A percentile compares a stretch with the other conserved stretches of the same genome.
phyloP scores from a whole-genome alignment of 805 yeast genomes.

The Spathaspora arborariae region DNA sequence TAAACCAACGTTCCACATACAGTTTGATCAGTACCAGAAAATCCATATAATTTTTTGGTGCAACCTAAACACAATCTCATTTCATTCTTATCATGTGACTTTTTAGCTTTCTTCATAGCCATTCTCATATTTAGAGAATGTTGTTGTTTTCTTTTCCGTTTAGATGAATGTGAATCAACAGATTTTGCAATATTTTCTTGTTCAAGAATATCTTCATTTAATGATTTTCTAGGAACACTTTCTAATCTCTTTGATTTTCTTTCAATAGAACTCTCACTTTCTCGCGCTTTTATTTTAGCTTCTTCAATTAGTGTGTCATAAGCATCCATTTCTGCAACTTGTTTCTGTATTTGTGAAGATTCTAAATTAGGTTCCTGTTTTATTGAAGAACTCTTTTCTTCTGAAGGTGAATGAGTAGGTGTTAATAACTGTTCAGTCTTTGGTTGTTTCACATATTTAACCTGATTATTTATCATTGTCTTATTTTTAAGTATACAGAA shows the following conservation, averaged over 20 bases:
- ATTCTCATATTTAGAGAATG: not conserved
- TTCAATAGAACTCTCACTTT: not conserved
- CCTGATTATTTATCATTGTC: not conserved
- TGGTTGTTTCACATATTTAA: not conserved
- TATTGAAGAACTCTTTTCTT: not conserved
- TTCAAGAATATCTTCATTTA: not conserved
- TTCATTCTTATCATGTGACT: conserved; percentile 3
- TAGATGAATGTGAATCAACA: not conserved
- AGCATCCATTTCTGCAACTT: not conserved
- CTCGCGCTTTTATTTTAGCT: conserved; percentile 15
- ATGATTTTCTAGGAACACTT: not conserved
- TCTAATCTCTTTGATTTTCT: not conserved
- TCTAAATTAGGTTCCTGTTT: conserved; percentile 1
- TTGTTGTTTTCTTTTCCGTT: not conserved
- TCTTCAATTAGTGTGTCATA: conserved; percentile 12
- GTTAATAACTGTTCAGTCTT: conserved; percentile 1
- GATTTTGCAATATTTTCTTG: not conserved
- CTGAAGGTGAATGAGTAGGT: not conserved
- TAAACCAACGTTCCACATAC: not conserved
- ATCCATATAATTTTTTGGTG: not conserved
- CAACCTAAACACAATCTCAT: conserved; percentile 2
- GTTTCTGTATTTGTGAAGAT: conserved; percentile 6
- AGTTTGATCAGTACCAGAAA: not conserved
- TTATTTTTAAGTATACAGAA: conserved; percentile 39
- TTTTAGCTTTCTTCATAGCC: conserved; percentile 6